Evolutionary conservation across 2,329 filamentous ascomycete genomes (phyloP).

Genomic region (Nectriaceae sp.): DNA sequence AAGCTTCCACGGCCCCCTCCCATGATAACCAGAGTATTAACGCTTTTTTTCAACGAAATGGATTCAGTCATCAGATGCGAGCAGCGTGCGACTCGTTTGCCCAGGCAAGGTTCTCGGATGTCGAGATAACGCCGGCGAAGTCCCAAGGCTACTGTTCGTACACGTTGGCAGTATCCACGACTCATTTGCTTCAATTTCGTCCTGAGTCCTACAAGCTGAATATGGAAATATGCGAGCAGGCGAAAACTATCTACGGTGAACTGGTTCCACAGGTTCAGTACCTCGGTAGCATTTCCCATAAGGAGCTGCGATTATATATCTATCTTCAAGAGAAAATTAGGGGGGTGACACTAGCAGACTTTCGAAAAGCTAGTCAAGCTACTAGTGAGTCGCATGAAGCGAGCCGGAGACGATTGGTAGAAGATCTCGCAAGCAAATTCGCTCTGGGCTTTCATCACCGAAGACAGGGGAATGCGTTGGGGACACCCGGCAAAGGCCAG

Average conservation of each 20-base stretch:
- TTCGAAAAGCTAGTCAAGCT: slow-evolving; percentile 18
- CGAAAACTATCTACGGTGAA: slow-evolving; percentile 40
- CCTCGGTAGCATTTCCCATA: slow-evolving; percentile 34
- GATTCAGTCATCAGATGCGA: slow-evolving; percentile 13
- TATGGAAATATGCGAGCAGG: slow-evolving; percentile 36
- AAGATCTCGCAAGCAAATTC: slow-evolving; percentile 44
- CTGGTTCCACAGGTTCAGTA: slow-evolving; percentile 45
- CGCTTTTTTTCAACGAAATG: slow-evolving; percentile 25
- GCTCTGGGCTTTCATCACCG: slow-evolving; percentile 34
- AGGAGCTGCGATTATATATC: slow-evolving; percentile 28
- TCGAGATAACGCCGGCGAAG: slow-evolving; percentile 33
- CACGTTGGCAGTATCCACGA: slow-evolving; percentile 43
- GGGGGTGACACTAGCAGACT: slow-evolving; percentile 42
- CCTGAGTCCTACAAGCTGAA: slow-evolving; percentile 45
- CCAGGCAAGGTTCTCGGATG: slow-evolving; percentile 30
- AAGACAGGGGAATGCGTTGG: neutral
- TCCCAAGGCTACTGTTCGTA: slow-evolving; percentile 56
- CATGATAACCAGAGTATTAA: neutral
- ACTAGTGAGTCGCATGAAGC: slow-evolving; percentile 1
- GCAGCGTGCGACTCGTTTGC: slow-evolving; percentile 33
- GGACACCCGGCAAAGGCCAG: slow-evolving; percentile 24
- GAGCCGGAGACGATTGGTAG: slow-evolving; percentile 35
- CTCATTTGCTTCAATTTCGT: slow-evolving; percentile 51
- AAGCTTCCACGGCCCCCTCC: too few relatives aligned
- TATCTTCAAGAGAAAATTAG: slow-evolving; percentile 45